Base-by-base conservation (phyloP, 1,284 basidiomycete species). In the Ganoderma lingzhi region DNA sequence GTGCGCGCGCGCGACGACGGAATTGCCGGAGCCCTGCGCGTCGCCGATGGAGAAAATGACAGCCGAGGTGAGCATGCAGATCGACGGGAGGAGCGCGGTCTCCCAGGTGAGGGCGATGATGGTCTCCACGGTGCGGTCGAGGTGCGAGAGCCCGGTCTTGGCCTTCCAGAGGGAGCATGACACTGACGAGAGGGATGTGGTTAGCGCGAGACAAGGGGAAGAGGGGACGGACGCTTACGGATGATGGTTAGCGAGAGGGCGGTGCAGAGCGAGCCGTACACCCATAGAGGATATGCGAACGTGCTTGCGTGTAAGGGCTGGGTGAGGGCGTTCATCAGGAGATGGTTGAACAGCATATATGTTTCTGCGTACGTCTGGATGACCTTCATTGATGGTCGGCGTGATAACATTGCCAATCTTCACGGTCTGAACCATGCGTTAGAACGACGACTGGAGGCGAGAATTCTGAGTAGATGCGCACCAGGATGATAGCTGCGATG, bases 21-120 rank as follows among this genome's bases (percentile, higher is more conserved):
- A 63, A 32, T 23, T 6, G 30, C 28, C 53, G 39, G 28, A 19
- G 61, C 41, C 56, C 39, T 55, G 3, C 64, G 85, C 85, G 19
- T 81, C 77, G 62, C 76, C 75, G 14, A 79, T 78, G 70, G 84
- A 80, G 71, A 83, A 85, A 17, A 87, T 71, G 35, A 77, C 75
- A 5, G 82, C 81, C 10, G 85, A 83, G 55, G 82, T 71, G 51
- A 86, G 69, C 81, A 85, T 85, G 70, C 81, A 84, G 5, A 82
- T 69, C 4, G 81, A 82, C 2, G 87, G 86, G 42, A 85, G 76
- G 17, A 82, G 77, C 14, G 87, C 84, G 3, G 86, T 84, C 72
- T 86, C 85, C 78, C 85, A 84, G 30, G 85, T 84, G 63, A 87
- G 80, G 30, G 78, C 69, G 69, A 86, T 85, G 66, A 88, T 81